Evolutionary conservation across 352 stramenopile genomes (phyloP).

Genomic region (Globisporangium barbulae): DNA sequence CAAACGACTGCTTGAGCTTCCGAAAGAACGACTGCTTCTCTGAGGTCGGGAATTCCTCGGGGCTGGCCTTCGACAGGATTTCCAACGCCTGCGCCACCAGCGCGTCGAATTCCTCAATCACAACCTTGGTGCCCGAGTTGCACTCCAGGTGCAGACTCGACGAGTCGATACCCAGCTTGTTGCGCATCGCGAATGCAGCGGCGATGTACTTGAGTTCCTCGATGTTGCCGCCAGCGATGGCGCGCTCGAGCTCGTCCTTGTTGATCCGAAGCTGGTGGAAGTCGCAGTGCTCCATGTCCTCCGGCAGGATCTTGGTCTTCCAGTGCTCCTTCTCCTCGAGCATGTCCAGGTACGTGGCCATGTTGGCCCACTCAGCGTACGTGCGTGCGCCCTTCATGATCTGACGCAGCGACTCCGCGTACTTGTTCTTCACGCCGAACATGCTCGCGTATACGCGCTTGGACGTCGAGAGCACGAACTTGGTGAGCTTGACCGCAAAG

Average conservation of each 20-base stretch:
- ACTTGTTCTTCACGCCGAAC: conserved; percentile 43
- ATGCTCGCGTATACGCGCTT: conserved; percentile 29
- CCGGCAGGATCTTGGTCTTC: conserved; percentile 37
- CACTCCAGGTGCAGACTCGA: conserved; percentile 50
- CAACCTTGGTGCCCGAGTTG: conserved; percentile 58
- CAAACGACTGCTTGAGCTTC: conserved; percentile 77
- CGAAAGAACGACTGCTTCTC: conserved; percentile 59
- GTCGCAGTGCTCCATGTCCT: conserved; percentile 61
- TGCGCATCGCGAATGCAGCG: conserved; percentile 57
- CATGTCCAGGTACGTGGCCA: conserved; percentile 56
- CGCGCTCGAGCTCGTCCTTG: conserved; percentile 32
- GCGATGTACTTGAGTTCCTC: conserved; percentile 59
- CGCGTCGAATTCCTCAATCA: conserved; percentile 52
- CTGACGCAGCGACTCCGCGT: conserved; percentile 46
- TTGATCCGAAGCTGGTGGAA: conserved; percentile 49
- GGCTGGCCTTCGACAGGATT: conserved; percentile 25
- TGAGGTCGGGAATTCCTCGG: conserved; percentile 29
- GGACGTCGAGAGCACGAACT: conserved; percentile 28
- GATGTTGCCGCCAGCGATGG: conserved; percentile 32
- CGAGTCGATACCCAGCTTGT: conserved; percentile 58
- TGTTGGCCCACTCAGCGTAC: conserved; percentile 58
- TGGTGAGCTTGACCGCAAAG: conserved; percentile 45
- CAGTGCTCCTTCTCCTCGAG: conserved; percentile 63
- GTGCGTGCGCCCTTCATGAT: conserved; percentile 60
- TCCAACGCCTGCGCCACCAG: conserved; percentile 45